Evolutionary conservation across 2,329 filamentous ascomycete species (phyloP).

Genomic region (Ophiostoma sp.): DNA sequence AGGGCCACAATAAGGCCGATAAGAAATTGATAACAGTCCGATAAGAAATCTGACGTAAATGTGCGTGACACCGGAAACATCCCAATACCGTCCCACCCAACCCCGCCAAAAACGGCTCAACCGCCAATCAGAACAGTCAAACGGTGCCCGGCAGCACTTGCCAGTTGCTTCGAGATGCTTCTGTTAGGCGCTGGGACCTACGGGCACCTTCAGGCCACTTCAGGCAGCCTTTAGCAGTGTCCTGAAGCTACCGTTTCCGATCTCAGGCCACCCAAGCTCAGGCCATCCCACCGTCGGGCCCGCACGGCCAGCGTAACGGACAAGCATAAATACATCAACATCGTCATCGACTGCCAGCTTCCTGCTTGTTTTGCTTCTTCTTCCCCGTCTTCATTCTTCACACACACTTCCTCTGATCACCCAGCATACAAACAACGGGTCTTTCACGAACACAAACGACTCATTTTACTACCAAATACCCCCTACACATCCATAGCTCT

Average conservation of each 20-base stretch:
- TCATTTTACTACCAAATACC: not conserved
- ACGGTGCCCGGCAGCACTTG: not conserved
- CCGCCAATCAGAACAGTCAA: conserved; percentile 10
- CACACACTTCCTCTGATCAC: conserved; percentile 2
- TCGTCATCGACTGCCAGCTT: conserved; percentile 9
- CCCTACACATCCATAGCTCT: conserved; percentile 2
- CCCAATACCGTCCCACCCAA: not conserved
- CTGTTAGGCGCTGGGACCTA: conserved; percentile 10
- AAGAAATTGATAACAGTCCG: not conserved
- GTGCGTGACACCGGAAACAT: not conserved
- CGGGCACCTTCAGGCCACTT: not conserved
- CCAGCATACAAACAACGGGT: not conserved
- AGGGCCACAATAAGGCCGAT: conserved; percentile 3
- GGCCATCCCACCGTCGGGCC: conserved; percentile 15
- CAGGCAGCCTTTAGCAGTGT: conserved; percentile 10
- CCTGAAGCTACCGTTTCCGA: not conserved
- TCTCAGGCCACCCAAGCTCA: not conserved
- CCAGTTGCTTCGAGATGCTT: conserved; percentile 26
- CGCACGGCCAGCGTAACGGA: conserved; percentile 1
- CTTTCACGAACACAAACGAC: conserved; percentile 6
- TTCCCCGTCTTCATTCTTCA: not conserved
- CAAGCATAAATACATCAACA: conserved; percentile 19
- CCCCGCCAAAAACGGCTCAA: conserved; percentile 7
- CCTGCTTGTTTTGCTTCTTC: not conserved
- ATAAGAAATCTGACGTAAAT: conserved; percentile 10